Evolutionary conservation across 352 stramenopile species (phyloP).

Genomic region (Pythium insidiosum): DNA sequence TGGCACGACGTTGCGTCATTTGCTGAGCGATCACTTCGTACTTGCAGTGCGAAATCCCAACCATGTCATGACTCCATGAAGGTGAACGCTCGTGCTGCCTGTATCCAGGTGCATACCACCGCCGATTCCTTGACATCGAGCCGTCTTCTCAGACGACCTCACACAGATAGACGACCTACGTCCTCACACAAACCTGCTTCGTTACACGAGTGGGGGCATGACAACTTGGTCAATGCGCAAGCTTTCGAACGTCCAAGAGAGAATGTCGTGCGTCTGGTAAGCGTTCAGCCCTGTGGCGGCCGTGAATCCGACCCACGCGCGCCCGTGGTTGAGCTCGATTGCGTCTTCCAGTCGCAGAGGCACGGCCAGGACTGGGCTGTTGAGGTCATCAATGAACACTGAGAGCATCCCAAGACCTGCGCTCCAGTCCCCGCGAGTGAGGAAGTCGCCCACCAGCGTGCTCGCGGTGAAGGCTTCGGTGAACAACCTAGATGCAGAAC

Average conservation of each 20-base stretch:
- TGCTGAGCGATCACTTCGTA: too few relatives aligned
- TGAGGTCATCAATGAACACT: constrained; percentile 86
- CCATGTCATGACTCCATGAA: too few relatives aligned
- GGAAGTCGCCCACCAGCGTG: constrained; percentile 56
- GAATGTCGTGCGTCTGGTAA: constrained; percentile 87
- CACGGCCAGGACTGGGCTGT: constrained; percentile 69
- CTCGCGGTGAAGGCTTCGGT: constrained; percentile 42
- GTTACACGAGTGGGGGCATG: too few relatives aligned
- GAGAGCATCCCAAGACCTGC: constrained; percentile 69
- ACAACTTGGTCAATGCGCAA: too few relatives aligned
- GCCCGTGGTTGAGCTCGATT: constrained; percentile 73
- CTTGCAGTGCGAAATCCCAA: too few relatives aligned
- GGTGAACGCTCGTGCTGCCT: too few relatives aligned
- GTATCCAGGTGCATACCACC: too few relatives aligned
- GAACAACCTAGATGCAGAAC: constrained; percentile 53
- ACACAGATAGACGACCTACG: too few relatives aligned
- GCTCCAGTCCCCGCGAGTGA: constrained; percentile 43
- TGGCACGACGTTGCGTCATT: too few relatives aligned
- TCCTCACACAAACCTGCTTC: too few relatives aligned
- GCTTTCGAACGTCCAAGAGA: constrained; percentile 84
- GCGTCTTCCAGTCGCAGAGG: constrained; percentile 80
- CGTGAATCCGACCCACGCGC: constrained; percentile 90
- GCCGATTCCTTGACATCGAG: too few relatives aligned
- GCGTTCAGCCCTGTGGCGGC: constrained; percentile 71
- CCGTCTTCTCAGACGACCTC: too few relatives aligned